Base-by-base conservation (phyloP, 192 early-diverging fungal species). In the Rhizoclosmatium globosum region DNA sequence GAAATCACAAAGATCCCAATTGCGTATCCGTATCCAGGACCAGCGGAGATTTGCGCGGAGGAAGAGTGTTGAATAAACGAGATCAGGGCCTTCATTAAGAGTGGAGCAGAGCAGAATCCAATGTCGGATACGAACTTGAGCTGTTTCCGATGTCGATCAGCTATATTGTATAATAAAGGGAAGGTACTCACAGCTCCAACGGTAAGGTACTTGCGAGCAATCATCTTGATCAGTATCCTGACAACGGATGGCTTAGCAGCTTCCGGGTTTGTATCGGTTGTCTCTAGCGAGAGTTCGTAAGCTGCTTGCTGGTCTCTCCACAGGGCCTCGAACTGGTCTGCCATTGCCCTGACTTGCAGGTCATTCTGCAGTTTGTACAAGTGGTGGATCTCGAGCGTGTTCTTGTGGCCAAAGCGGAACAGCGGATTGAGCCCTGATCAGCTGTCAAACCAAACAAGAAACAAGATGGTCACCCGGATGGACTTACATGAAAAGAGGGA, bases 321-420 rank as follows among this genome's bases (percentile, higher is more conserved):
- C 11, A 47, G 38, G 11, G 15, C 44, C 44, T 82, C 78, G 45
- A 89, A 78, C 6, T 56, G 17, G 44, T 81, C 78, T 43, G 69
- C 70, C 0, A 89, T 38, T 1, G 38, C 7, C 56, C 77, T 47
- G 38, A 82, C 78, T 15, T 77, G n/a, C 71, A 62, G 78, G 6
- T 44, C 41, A 2, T 43, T 23, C 23, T 44, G 58, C 3, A 95
- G 79, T 6, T 78, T 57, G 76, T 87, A 90, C 53, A 95, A 73
- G 60, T 95, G 91, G 41, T 83, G 68, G 31, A 84, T 78, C 17
- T 87, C 83, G 46, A 95, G 85, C 39, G 85, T 87, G 39, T 85
- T 81, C 64, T 72, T 83, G 61, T 81, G 84, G 42, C 86, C 92
- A 4, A 84, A 81, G 15, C 82, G 77, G 59, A 95, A 82, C 13